phyloP scores from a whole-genome alignment of 495 filamentous ascomycete genomes.

The Penicillium arizonense region DNA sequence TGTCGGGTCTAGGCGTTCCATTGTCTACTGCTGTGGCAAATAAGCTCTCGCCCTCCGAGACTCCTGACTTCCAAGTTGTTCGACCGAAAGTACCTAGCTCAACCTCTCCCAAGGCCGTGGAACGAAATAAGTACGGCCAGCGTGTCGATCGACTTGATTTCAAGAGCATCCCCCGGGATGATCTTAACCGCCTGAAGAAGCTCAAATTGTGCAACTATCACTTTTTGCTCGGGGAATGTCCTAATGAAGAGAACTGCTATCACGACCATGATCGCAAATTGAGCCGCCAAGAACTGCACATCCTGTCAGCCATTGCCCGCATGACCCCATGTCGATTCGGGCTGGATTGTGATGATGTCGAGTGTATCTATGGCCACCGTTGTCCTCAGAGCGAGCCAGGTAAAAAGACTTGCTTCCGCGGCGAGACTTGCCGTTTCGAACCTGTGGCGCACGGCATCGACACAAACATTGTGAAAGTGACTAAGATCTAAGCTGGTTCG shows the following conservation, averaged over 20 bases:
- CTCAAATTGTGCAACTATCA: slow-evolving; percentile 86
- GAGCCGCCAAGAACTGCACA: slow-evolving; percentile 62
- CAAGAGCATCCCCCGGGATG: slow-evolving; percentile 54
- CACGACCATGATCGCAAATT: slow-evolving; percentile 75
- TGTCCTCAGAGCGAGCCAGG: slow-evolving; percentile 49
- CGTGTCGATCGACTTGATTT: slow-evolving; percentile 60
- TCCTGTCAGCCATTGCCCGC: slow-evolving; percentile 67
- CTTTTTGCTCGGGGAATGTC: slow-evolving; percentile 73
- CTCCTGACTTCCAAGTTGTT: slow-evolving; percentile 37
- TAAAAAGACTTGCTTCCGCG: slow-evolving; percentile 50
- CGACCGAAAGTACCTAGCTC: slow-evolving; percentile 54
- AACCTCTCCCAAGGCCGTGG: slow-evolving; percentile 50
- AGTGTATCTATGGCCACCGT: slow-evolving; percentile 84
- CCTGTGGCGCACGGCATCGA: slow-evolving; percentile 51
- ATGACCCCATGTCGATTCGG: slow-evolving; percentile 78
- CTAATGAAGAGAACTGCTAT: slow-evolving; percentile 63
- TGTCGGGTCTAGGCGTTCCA: slow-evolving; percentile 34
- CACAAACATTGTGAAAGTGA: slow-evolving; percentile 50
- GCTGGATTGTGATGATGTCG: slow-evolving; percentile 67
- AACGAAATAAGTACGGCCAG: slow-evolving; percentile 73
- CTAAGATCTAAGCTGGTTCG: slow-evolving; percentile 40
- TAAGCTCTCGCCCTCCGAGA: slow-evolving; percentile 10
- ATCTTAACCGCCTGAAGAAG: slow-evolving; percentile 59
- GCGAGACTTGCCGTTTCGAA: slow-evolving; percentile 52
- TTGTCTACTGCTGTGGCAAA: slow-evolving; percentile 32